Percentiles rank a stretch among this genome's conserved stretches.
Conservation (phyloP, 108 stramenopile species). For the Cyclotella sp. region DNA sequence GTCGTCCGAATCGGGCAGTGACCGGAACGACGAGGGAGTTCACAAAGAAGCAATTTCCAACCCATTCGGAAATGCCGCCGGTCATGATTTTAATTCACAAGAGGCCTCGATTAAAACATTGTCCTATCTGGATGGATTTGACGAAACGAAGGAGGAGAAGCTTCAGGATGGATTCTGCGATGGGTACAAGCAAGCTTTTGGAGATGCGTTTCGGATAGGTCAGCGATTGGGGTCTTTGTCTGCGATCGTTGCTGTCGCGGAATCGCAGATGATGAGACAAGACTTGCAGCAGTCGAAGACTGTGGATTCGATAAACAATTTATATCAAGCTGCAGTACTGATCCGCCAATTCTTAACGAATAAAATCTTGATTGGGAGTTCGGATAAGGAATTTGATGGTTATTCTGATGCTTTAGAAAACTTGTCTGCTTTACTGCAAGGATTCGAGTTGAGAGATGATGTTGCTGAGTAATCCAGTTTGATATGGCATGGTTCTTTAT, state of each 20-base stretch:
- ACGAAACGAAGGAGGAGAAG: slow-evolving; percentile 64
- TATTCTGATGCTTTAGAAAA: slow-evolving; percentile 24
- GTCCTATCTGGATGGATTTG: slow-evolving; percentile 72
- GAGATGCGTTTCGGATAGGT: slow-evolving; percentile 59
- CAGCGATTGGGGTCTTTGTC: slow-evolving; percentile 54
- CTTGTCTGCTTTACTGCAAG: slow-evolving; percentile 25
- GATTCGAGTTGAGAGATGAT: not conserved
- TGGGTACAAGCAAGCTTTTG: slow-evolving; percentile 69
- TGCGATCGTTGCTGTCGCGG: slow-evolving; percentile 13
- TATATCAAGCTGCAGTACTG: slow-evolving; percentile 16
- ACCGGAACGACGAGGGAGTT: slow-evolving; percentile 1
- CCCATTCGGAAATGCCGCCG: slow-evolving; percentile 21
- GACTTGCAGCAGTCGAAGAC: not conserved
- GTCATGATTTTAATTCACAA: slow-evolving; percentile 36
- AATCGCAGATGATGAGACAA: slow-evolving; percentile 13
- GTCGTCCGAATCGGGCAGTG: slow-evolving; percentile 38
- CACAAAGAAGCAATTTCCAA: slow-evolving; percentile 7
- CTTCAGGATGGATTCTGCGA: slow-evolving; percentile 82
- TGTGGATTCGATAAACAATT: not conserved
- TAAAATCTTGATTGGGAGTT: slow-evolving; percentile 34
- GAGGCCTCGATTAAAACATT: slow-evolving; percentile 39
- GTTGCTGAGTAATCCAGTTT: not conserved
- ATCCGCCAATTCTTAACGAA: slow-evolving; percentile 36
- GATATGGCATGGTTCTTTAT: too few species aligned
- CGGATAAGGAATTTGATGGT: slow-evolving; percentile 10